Evolutionary conservation across 257 asterid genomes (phyloP).

Genomic region (Nicotiana obtusifolia): DNA sequence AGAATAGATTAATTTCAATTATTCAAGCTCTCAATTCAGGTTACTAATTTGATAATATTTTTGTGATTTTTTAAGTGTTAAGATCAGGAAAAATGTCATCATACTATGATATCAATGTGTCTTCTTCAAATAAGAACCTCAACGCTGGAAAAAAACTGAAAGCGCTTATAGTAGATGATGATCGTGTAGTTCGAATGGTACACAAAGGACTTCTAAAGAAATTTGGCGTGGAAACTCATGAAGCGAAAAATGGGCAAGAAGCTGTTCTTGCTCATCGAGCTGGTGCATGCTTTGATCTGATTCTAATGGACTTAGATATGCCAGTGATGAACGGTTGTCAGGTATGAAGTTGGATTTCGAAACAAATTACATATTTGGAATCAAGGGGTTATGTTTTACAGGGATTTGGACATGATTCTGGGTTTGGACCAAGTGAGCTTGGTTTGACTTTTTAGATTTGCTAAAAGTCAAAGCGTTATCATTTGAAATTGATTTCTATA

Average conservation of each 20-base stretch:
- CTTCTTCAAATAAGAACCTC: background rate
- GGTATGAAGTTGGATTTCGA: too few species aligned
- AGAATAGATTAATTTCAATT: background rate
- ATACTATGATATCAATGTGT: background rate
- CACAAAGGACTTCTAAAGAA: constrained; percentile 20
- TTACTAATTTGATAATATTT: background rate
- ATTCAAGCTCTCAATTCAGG: background rate
- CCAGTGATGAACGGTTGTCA: constrained; percentile 41
- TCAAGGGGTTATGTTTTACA: too few species aligned
- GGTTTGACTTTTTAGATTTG: too few species aligned
- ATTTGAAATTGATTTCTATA: too few species aligned
- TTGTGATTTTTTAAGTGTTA: background rate
- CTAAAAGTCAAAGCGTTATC: too few species aligned
- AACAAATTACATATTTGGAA: too few species aligned
- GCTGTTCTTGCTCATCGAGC: constrained; percentile 35
- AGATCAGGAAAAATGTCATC: background rate
- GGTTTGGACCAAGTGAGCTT: too few species aligned
- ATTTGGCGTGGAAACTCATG: constrained; percentile 26
- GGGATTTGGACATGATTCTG: too few species aligned
- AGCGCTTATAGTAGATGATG: constrained; percentile 52
- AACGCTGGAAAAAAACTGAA: constrained; percentile 11
- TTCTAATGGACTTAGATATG: constrained; percentile 56
- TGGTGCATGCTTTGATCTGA: constrained; percentile 34
- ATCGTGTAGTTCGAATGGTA: constrained; percentile 18
- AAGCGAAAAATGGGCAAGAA: constrained; percentile 36